Evolutionary conservation across 169 alveolate species (phyloP), one percentile per base, ranked within the genome.

Genomic region (Pseudocohnilembus persalinus): DNA sequence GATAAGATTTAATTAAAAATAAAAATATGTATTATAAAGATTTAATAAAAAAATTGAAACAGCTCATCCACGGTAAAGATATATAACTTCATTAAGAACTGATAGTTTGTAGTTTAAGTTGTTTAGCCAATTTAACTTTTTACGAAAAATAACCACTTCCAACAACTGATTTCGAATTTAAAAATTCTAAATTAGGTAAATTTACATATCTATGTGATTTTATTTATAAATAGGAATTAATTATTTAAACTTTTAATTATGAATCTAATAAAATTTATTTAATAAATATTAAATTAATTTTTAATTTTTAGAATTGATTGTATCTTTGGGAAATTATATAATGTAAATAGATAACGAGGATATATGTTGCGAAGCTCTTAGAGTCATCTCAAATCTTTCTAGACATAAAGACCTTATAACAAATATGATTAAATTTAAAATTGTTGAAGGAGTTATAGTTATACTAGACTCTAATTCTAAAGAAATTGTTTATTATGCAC

Each of bases 311-410:
- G 90, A 86, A 63, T 63, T 86, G 1, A 73, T 86, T 20, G 29
- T 74, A 0, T 29, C 30, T 49, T 73, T 86, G 29, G 86, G 87
- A 28, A 76, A 73, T n/a, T 86, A 74, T 33, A 75, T 86, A 1
- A 81, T 86, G 78, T 34, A 86, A 75, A 86, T 31, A 74, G 87
- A 86, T 31, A 80, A 76, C 31, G 79, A 81, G 63, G 90, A 86
- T 80, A 81, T 86, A 30, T 86, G 90, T 72, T 86, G 90, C 74
- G 90, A 86, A 74, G 90, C 87, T 0, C 76, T 86, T 30, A 75
- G 90, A 63, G 87, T 86, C 16, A 30, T 86, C 31, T 77, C 85
- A 4, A 86, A 86, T 74, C 63, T 86, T 28, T 77, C 85, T 33
- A 86, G 90, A 76, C 75, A 76, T 30, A 86, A 86, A 64, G 90